These are phyloP conservation scores for Bombardia bombarda DNA, from an alignment of 495 filamentous ascomycete genomes.

Conservation along the genomic window DNA sequence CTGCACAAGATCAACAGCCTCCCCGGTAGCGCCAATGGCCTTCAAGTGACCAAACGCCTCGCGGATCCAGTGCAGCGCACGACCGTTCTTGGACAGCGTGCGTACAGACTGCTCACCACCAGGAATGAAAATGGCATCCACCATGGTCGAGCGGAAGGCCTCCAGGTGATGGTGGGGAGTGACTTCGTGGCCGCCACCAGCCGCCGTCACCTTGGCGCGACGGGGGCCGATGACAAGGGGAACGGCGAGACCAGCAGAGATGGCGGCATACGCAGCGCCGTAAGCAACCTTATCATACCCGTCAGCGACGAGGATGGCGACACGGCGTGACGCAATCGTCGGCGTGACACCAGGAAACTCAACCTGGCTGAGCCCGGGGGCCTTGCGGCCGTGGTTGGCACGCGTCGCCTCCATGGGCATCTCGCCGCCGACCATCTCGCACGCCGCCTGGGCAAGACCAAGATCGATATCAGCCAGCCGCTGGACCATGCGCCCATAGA, in stretches of 20 bases:
- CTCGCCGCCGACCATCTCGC: constrained; percentile 60
- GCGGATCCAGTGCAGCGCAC: constrained; percentile 75
- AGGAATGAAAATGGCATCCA: constrained; percentile 76
- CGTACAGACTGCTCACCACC: constrained; percentile 56
- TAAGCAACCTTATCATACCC: constrained; percentile 66
- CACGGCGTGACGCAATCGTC: constrained; percentile 61
- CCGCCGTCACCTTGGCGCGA: constrained; percentile 52
- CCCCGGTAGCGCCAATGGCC: constrained; percentile 65
- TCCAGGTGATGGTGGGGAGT: constrained; percentile 74
- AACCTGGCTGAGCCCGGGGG: constrained; percentile 58
- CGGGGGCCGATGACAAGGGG: constrained; percentile 64
- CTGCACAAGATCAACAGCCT: constrained; percentile 58
- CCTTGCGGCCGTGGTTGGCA: constrained; percentile 59
- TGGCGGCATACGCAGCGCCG: constrained; percentile 51
- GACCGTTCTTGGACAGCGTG: constrained; percentile 60
- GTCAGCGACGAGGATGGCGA: constrained; percentile 76
- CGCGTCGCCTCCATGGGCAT: constrained; percentile 41
- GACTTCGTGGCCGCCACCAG: constrained; percentile 48
- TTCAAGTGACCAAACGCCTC: constrained; percentile 80
- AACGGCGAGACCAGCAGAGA: constrained; percentile 54
- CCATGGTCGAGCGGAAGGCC: constrained; percentile 76
- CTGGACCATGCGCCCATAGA: constrained; percentile 65
- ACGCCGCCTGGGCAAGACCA: constrained; percentile 60
- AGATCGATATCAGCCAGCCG: constrained; percentile 69
- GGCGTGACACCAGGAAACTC: constrained; percentile 56